phyloP scores from a whole-genome alignment of 108 stramenopile genomes.

The Cyclotella baltica region DNA sequence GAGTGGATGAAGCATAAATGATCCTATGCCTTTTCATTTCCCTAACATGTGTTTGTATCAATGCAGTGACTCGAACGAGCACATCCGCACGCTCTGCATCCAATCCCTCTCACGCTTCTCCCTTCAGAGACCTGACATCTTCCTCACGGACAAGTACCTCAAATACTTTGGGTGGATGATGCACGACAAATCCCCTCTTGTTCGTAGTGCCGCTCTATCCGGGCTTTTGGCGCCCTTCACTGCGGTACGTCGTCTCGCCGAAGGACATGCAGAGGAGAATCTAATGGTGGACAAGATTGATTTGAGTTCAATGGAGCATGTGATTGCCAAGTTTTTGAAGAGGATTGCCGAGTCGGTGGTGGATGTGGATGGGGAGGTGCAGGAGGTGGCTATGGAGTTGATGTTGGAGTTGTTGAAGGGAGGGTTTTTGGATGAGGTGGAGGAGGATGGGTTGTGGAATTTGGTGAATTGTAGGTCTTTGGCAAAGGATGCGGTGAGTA shows the following conservation, averaged over 20 bases:
- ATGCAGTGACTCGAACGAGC: conserved; percentile 70
- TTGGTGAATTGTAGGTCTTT: conserved; percentile 77
- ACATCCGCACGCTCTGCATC: conserved; percentile 78
- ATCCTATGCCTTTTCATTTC: neutral
- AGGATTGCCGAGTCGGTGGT: conserved; percentile 69
- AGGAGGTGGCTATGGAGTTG: conserved; percentile 76
- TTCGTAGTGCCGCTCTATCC: conserved; percentile 71
- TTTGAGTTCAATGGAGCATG: conserved; percentile 61
- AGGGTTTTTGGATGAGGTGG: conserved; percentile 85
- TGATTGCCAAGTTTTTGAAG: conserved; percentile 74
- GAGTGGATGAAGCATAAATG: neutral
- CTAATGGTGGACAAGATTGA: conserved; percentile 62
- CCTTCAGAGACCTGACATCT: conserved; percentile 81
- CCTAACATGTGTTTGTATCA: neutral
- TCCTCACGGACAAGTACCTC: conserved; percentile 83
- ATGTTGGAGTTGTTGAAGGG: conserved; percentile 64
- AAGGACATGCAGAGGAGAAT: conserved; percentile 35
- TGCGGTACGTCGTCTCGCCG: conserved; percentile 39
- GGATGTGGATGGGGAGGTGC: conserved; percentile 71
- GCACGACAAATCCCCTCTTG: conserved; percentile 69
- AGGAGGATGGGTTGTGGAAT: conserved; percentile 77
- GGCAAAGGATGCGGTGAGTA: conserved; percentile 59
- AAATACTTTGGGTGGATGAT: conserved; percentile 94
- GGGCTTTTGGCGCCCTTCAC: conserved; percentile 73
- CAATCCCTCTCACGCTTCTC: conserved; percentile 62